These are phyloP conservation scores for Kurtzmaniella quercitrusa DNA, from an alignment of 1,139 yeast species.

Conservation along the genomic window DNA sequence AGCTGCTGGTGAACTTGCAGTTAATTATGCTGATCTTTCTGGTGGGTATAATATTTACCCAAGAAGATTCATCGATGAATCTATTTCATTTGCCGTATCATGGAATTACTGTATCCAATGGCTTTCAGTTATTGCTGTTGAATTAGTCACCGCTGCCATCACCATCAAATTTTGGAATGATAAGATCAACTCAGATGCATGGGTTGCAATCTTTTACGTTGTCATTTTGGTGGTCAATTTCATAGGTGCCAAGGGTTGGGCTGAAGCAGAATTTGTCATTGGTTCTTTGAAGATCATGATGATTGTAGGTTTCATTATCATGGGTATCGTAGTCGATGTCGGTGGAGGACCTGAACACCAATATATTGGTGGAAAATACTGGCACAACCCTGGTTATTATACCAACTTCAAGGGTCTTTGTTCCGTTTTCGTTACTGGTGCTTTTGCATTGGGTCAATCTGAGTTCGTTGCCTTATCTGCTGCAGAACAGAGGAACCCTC, in stretches of 20 bases:
- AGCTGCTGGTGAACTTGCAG: slow-evolving; percentile 42
- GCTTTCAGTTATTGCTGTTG: slow-evolving; percentile 38
- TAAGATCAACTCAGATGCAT: slow-evolving; percentile 23
- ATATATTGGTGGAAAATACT: slow-evolving; percentile 28
- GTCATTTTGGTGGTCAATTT: slow-evolving; percentile 21
- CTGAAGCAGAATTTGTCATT: slow-evolving; percentile 29
- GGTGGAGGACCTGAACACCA: slow-evolving; percentile 20
- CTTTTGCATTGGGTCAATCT: slow-evolving; percentile 23
- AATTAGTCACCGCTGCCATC: slow-evolving; percentile 38
- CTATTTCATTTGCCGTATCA: slow-evolving; percentile 36
- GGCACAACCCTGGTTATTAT: slow-evolving; percentile 23
- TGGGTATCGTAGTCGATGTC: slow-evolving; percentile 25
- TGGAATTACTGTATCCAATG: slow-evolving; percentile 44
- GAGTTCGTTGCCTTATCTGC: slow-evolving; percentile 33
- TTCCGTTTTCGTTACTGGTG: slow-evolving; percentile 26
- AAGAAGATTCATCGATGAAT: slow-evolving; percentile 33
- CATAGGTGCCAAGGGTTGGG: slow-evolving; percentile 26
- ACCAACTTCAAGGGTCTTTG: slow-evolving; percentile 28
- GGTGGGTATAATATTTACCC: slow-evolving; percentile 42
- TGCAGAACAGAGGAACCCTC: slow-evolving; percentile 31
- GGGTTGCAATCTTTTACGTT: slow-evolving; percentile 25
- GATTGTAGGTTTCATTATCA: slow-evolving; percentile 24
- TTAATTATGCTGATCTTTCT: slow-evolving; percentile 33
- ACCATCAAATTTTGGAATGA: slow-evolving; percentile 33
- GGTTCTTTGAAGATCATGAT: slow-evolving; percentile 17